Conservation (phyloP, 1,139 yeast species). For the Pichia sp. region DNA sequence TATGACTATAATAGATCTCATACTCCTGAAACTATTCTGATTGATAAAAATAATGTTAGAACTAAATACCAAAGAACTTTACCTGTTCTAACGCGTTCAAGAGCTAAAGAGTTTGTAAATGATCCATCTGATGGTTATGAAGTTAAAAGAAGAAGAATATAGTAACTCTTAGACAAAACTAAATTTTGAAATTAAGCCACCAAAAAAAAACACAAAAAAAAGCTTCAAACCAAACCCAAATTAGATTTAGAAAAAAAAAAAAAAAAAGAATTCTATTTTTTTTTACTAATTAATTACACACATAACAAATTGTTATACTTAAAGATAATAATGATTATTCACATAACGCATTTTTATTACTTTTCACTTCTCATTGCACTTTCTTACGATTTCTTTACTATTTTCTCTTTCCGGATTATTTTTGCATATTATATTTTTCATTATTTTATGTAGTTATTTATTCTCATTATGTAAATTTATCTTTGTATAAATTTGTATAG, state of each 20-base stretch:
- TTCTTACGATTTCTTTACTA: background rate
- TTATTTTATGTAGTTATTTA: background rate
- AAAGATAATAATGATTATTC: background rate
- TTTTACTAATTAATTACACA: background rate
- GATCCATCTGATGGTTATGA: background rate
- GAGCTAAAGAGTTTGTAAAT: constrained; percentile 9
- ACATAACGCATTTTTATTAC: background rate
- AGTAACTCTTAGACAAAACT: too few species aligned
- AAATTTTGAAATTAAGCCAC: too few species aligned
- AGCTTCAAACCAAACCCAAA: too few species aligned
- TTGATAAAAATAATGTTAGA: constrained; percentile 6
- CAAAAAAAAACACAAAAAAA: background rate
- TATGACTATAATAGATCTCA: constrained; percentile 8
- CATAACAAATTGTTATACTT: background rate
- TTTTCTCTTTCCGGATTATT: too few species aligned
- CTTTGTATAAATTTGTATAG: background rate
- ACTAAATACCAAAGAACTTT: constrained; percentile 14
- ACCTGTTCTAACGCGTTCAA: constrained; percentile 19
- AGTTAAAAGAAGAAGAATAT: background rate
- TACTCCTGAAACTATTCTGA: constrained; percentile 7
- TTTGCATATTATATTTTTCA: background rate
- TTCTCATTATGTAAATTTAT: background rate
- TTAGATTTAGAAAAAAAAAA: background rate
- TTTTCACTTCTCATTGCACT: background rate
- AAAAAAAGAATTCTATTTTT: background rate